Conservation (phyloP, 768 basidiomycete genomes). For the Plicaturopsis crispa region DNA sequence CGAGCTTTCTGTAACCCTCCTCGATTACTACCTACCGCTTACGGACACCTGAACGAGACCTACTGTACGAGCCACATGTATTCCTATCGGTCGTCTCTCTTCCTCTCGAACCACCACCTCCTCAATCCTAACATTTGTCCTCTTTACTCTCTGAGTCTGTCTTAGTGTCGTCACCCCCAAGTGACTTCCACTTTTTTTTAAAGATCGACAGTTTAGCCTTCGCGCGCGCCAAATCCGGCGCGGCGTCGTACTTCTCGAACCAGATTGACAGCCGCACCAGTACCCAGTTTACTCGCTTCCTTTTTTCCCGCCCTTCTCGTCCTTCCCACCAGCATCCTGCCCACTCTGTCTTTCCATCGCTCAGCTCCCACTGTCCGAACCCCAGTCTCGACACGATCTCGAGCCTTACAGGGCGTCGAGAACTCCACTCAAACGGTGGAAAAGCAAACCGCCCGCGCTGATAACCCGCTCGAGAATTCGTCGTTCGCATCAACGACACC, state of each 20-base stretch:
- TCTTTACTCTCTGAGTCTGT: neutral
- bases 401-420: no score
- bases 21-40: neutral
- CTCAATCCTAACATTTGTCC: neutral
- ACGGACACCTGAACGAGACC: neutral
- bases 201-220: neutral
- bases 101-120: neutral
- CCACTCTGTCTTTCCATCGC: no score
- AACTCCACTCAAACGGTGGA: no score
- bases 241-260: neutral
- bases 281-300: neutral
- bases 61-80: neutral
- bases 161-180: neutral
- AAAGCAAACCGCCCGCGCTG: no score
- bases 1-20: no score
- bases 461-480: no score
- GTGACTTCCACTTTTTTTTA: conserved; percentile 3
- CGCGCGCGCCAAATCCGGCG: neutral
- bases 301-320: neutral
- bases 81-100: neutral
- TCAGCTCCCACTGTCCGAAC: no score
- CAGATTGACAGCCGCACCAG: neutral
- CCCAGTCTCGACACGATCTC: no score
- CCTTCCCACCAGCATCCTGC: neutral
- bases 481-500: no score